Evolutionary conservation across 2,329 filamentous ascomycete species (phyloP).

Genomic region (Phaeosphaeria sp.): DNA sequence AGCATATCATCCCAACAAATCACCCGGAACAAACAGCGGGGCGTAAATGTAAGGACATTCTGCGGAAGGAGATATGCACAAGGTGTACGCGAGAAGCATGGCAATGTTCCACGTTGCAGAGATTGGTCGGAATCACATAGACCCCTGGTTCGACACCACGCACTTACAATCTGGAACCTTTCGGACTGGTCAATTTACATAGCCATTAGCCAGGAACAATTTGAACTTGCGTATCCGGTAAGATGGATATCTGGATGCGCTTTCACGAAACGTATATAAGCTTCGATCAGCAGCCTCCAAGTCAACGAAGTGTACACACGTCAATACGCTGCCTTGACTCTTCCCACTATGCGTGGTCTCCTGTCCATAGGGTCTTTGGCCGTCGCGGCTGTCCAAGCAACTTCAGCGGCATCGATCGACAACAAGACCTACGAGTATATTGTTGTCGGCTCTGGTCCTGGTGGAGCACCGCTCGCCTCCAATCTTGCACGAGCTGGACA

Average conservation of each 20-base stretch:
- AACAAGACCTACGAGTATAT: slow-evolving; percentile 63
- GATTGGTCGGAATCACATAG: neutral
- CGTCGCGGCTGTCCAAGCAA: neutral
- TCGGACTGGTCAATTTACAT: neutral
- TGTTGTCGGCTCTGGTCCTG: slow-evolving; percentile 55
- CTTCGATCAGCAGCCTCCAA: neutral
- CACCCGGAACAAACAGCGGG: neutral
- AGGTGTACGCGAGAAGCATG: neutral
- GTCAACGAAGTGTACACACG: neutral
- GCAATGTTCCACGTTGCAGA: neutral
- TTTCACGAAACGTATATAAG: neutral
- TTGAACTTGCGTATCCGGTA: slow-evolving; percentile 10
- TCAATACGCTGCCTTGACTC: neutral
- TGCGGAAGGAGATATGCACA: neutral
- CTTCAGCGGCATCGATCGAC: slow-evolving; percentile 8
- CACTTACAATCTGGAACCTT: neutral
- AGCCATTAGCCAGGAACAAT: neutral
- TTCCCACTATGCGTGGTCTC: slow-evolving; percentile 20
- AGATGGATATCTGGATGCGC: neutral
- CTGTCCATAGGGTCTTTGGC: slow-evolving; percentile 10
- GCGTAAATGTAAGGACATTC: neutral
- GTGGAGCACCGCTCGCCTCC: slow-evolving; percentile 22
- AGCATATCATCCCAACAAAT: neutral
- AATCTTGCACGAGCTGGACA: slow-evolving; percentile 55
- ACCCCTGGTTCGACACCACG: neutral